Base-by-base conservation (phyloP, 2,329 filamentous ascomycete genomes). In the Arachnopeziza araneosa region DNA sequence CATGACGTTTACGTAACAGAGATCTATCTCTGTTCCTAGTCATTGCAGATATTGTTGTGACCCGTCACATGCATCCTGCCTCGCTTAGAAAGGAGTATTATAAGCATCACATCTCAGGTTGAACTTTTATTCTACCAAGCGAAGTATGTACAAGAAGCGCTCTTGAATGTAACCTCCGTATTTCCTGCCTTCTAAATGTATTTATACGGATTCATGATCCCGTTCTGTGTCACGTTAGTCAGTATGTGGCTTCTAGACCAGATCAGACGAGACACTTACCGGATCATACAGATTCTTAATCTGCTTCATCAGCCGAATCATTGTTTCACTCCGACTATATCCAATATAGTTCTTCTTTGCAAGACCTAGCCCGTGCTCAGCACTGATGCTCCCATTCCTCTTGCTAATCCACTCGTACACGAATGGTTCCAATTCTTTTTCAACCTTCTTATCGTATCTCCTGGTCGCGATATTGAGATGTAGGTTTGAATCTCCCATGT, bases 141-240 rank as follows among this genome's bases (percentile, higher is more conserved):
- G 6, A 44, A 44, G 12, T 44, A 44, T 44, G 12, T 44, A 44
- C 36, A 44, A 14, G 36, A 44, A 44, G 36, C 36, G 17, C 36
- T 44, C 36, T 19, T 8, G 17, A 44, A 4, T 17, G 6, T 19
- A 44, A 44, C 4, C 5, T 44, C 36, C 36, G 6, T 44, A 3
- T 44, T 4, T 5, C 10, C 36, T 44, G 30, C 30, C 36, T 8
- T 49, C 56, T 76, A 88, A 66, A 98, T 89, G 75, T 97, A 98
- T 78, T 98, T 98, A 80, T 98, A 98, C 0, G 93, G 93, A 77
- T 97, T 98, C 91, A 98, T 96, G 76, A 98, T 98, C 54, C 92
- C 93, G 68, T 96, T 96, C 91, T 96, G 69, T 23, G 65, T 64
- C 21, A 44, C 0, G 6, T 30, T n/a, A 44, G 60, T 75, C 59